Conservation (phyloP, 106 monocot species). For the Platanthera guangdongensis region DNA sequence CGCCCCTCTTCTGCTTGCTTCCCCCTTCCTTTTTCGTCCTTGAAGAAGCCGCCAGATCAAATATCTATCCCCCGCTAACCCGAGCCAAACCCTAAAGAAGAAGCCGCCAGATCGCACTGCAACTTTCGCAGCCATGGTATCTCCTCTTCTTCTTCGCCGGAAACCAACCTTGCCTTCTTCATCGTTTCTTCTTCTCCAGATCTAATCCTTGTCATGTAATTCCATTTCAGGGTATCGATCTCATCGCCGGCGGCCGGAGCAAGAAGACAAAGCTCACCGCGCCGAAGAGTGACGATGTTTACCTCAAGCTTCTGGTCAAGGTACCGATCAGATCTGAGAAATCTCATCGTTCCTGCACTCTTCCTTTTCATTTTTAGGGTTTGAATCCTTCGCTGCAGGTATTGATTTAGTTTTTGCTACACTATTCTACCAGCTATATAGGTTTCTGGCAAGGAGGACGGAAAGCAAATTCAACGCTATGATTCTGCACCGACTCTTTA, state of each 20-base stretch:
- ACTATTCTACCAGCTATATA: constrained; percentile 44
- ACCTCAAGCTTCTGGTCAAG: constrained; percentile 94
- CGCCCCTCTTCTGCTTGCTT: too few relatives aligned
- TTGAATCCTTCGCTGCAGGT: not conserved
- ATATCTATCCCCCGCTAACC: too few relatives aligned
- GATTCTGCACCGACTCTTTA: constrained; percentile 75
- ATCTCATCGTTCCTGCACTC: not conserved
- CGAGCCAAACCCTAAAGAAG: too few relatives aligned
- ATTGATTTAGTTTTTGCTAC: not conserved
- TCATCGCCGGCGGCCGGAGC: constrained; percentile 81
- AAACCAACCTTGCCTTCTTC: too few relatives aligned
- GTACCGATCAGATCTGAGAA: constrained; percentile 21
- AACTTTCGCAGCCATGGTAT: too few relatives aligned
- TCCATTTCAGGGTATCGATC: constrained; percentile 62
- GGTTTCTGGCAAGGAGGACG: constrained; percentile 84
- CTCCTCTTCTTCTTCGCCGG: too few relatives aligned
- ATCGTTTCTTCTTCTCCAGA: too few relatives aligned
- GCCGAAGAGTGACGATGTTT: constrained; percentile 80
- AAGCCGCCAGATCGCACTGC: too few relatives aligned
- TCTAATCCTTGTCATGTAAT: too few relatives aligned
- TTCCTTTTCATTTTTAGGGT: not conserved
- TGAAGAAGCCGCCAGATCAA: too few relatives aligned
- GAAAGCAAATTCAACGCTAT: constrained; percentile 69
- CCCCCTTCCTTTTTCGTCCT: too few relatives aligned
- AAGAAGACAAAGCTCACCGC: constrained; percentile 86